These are phyloP conservation scores for Fusarium concolor DNA, from an alignment of 2,329 filamentous ascomycete genomes.

Conservation along the genomic window DNA sequence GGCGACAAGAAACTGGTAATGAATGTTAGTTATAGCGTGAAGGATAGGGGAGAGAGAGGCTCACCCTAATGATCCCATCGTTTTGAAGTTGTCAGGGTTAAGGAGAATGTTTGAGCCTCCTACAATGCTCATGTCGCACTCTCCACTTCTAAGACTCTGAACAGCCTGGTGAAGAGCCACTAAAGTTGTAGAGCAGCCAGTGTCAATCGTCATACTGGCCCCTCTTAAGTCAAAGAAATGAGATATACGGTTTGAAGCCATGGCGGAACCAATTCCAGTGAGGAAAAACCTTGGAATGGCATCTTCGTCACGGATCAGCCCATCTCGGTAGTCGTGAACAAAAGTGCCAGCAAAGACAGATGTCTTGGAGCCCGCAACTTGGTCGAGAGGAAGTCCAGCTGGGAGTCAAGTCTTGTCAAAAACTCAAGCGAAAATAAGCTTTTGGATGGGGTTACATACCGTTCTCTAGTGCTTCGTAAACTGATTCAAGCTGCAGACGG, in stretches of 20 bases:
- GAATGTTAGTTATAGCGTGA: too few species aligned
- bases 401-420: too few species aligned
- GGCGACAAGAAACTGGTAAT: too few species aligned
- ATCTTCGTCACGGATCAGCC: not conserved
- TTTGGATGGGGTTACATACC: not conserved
- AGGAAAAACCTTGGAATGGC: not conserved
- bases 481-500: conserved; percentile 3
- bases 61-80: not conserved
- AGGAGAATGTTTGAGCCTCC: not conserved
- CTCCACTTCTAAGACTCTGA: not conserved
- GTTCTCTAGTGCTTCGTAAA: conserved; percentile 5
- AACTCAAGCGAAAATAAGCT: too few species aligned
- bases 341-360: conserved; percentile 8
- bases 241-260: conserved; percentile 13
- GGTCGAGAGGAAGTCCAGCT: not conserved
- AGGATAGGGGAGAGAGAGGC: too few species aligned
- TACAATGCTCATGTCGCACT: conserved; percentile 1
- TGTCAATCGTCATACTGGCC: not conserved
- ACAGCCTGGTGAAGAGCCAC: conserved; percentile 4
- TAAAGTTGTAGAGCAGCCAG: conserved; percentile 14
- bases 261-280: conserved; percentile 5
- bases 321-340: conserved; percentile 10
- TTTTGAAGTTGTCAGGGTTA: conserved; percentile 1
- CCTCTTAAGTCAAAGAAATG: conserved; percentile 12
- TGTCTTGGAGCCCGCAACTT: conserved; percentile 9